Evolutionary conservation across 1,284 basidiomycete genomes (phyloP).

Genomic region (Ganoderma sinense): DNA sequence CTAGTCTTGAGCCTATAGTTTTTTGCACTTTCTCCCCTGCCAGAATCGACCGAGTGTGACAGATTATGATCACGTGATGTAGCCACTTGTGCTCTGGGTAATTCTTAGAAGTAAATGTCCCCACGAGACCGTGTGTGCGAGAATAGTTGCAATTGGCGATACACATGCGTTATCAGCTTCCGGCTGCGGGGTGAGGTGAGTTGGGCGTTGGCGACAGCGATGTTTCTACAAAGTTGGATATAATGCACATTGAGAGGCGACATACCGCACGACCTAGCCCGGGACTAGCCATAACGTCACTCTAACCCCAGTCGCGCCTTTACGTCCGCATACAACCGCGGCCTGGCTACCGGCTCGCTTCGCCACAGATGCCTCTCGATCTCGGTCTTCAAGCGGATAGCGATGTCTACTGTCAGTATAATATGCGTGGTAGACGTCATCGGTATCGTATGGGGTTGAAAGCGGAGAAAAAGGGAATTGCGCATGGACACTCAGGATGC

Average conservation of each 20-base stretch:
- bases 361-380: background rate
- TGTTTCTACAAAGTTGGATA: background rate
- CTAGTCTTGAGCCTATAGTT: no score
- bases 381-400: background rate
- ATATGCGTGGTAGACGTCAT: background rate
- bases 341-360: background rate
- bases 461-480: background rate
- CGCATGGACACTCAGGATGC: background rate
- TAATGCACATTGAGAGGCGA: background rate
- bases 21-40: no score
- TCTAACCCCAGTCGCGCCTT: background rate
- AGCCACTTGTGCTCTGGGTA: no score
- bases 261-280: background rate
- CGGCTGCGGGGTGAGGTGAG: background rate
- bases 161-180: background rate
- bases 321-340: background rate
- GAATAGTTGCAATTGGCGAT: background rate
- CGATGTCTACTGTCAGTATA: background rate
- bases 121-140: conserved; percentile 5
- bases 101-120: conserved; percentile 29
- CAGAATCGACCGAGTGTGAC: no score
- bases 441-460: background rate
- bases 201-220: background rate
- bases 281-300: background rate
- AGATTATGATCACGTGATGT: no score